Percentiles rank a stretch among this genome's conserved stretches.
Conservation (phyloP, 306 rosid species). For the Cucurbita maxima region DNA sequence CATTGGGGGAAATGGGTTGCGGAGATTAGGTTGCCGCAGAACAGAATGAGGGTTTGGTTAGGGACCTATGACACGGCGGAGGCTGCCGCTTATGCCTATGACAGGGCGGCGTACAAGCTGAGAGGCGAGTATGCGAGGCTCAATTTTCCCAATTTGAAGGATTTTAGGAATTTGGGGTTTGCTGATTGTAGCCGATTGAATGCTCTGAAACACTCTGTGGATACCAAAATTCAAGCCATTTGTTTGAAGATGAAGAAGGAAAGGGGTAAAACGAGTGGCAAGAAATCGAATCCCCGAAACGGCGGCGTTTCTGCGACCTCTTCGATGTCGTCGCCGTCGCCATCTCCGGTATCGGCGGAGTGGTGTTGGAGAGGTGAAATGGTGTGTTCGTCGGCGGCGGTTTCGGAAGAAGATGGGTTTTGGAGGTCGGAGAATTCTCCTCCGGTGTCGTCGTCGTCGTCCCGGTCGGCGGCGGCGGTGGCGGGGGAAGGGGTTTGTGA, state of each 20-base stretch:
- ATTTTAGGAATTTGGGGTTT: slow-evolving; percentile 54
- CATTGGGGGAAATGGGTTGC: slow-evolving; percentile 99
- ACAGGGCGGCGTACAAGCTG: slow-evolving; percentile 84
- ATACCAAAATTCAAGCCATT: slow-evolving; percentile 79
- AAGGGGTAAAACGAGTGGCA: slow-evolving; percentile 37
- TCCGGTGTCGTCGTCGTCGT: slow-evolving; percentile 23
- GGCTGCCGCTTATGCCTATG: slow-evolving; percentile 95
- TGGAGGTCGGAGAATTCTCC: slow-evolving; percentile 43
- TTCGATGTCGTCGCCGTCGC: not conserved
- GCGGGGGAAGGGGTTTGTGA: slow-evolving; percentile 34
- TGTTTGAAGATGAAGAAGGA: slow-evolving; percentile 70
- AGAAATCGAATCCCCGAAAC: not conserved
- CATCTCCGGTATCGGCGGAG: slow-evolving; percentile 5
- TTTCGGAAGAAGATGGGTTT: slow-evolving; percentile 9
- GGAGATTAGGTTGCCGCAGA: slow-evolving; percentile 89
- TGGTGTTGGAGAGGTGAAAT: slow-evolving; percentile 25
- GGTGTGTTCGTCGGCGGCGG: slow-evolving; percentile 48
- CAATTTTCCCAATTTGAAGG: slow-evolving; percentile 78
- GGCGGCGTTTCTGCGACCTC: not conserved
- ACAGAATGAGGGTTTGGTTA: slow-evolving; percentile 90
- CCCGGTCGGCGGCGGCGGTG: not conserved
- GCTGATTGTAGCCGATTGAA: slow-evolving; percentile 41
- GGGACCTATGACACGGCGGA: slow-evolving; percentile 94
- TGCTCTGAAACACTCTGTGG: slow-evolving; percentile 57
- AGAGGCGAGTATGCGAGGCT: slow-evolving; percentile 87